Base-by-base conservation (phyloP, 768 basidiomycete species). In the Pleurotus tuoliensis region DNA sequence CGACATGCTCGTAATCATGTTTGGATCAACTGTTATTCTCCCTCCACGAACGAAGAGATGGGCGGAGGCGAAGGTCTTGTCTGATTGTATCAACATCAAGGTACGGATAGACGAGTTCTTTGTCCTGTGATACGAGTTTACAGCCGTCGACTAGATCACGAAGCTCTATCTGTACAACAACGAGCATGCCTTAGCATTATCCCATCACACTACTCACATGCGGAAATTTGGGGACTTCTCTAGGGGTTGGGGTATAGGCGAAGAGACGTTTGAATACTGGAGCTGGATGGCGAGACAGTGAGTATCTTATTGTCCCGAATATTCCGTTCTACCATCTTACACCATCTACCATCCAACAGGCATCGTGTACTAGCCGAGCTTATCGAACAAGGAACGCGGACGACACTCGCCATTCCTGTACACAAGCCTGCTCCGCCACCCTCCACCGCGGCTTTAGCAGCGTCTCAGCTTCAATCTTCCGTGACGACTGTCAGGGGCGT, bases 21-120 rank as follows among this genome's bases (percentile, higher is more conserved):
- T 98, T 66, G 85, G 87, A 2, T 93, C 92, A 5, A 89, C 88
- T 1, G 85, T 86, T 4, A 88, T 91, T 49, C 73, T 97, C 6
- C 92, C 91, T 1, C 94, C 94, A 4, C 83, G 96, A 7, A 98
- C 94, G 1, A 99, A 98, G 67, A 81, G 96, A 27, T 98, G 96
- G 96, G 94, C 95, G 13, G 97, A 99, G 69, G 96, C 96, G 3
- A 97, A 95, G 69, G 97, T 98, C 1, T 79, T 98, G 2, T 94
- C 92, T 0, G 97, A 99, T 67, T 91, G 92, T 61, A 87, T 98
- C 59, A 91, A 87, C 57, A 76, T 97, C 67, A 95, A 97, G 76
- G 94, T 92, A 59, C 56, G 71, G 58, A 12, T 12, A 8, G 5
- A 43, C 16, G 25, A 15, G 20, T 53, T 8, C 56, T 15, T 12